These are phyloP conservation scores for Solanum chacoense DNA, from an alignment of 305 asterid genomes.

Conservation along the genomic window DNA sequence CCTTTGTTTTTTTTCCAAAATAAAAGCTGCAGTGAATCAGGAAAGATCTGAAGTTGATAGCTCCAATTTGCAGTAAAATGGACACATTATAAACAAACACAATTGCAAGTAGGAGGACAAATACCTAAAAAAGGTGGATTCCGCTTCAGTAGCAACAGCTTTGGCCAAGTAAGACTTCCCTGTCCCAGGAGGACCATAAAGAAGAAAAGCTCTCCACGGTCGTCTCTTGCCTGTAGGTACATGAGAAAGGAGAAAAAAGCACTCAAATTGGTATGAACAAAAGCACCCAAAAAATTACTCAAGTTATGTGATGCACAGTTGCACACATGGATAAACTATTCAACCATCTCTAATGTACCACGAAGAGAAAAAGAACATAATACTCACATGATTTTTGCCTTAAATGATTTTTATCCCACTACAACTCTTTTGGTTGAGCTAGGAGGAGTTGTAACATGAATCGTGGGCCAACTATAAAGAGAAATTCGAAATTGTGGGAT, in stretches of 20 bases:
- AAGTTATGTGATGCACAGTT: not conserved
- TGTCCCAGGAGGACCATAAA: constrained; percentile 97
- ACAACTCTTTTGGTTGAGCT: not conserved
- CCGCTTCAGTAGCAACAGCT: constrained; percentile 99
- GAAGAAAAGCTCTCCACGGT: constrained; percentile 98
- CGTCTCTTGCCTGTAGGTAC: constrained; percentile 59
- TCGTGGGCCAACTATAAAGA: not conserved
- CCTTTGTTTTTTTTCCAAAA: not conserved
- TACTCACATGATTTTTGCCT: not conserved
- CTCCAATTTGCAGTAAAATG: not conserved
- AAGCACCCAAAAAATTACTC: not conserved
- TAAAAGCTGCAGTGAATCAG: not conserved
- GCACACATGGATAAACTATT: not conserved
- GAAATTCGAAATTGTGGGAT: not conserved
- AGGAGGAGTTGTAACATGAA: not conserved
- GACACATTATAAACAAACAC: not conserved
- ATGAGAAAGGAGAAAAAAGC: not conserved
- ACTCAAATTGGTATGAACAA: not conserved
- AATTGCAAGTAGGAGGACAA: not conserved
- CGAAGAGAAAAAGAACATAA: not conserved
- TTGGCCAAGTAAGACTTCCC: constrained; percentile 95
- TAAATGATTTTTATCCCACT: not conserved
- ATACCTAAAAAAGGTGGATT: constrained; percentile 89
- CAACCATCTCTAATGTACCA: not conserved
- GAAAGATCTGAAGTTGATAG: not conserved